A percentile compares a stretch with the other conserved stretches of the same genome.
These are phyloP conservation scores for Blastobotrys niveus DNA, from an alignment of 1,139 yeast species.

Conservation along the genomic window DNA sequence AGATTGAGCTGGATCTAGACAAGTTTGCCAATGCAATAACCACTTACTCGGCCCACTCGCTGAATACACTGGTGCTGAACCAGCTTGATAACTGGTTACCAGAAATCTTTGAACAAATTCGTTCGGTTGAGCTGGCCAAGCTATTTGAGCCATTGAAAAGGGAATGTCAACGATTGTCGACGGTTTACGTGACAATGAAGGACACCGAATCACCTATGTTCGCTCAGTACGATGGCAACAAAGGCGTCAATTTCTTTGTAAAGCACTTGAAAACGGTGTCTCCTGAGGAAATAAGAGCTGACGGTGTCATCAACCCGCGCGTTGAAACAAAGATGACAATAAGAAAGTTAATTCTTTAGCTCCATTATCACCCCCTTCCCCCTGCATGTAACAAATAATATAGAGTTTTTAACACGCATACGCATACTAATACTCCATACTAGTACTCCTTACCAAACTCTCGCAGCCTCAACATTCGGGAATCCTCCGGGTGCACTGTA, in stretches of 20 bases:
- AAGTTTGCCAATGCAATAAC: not conserved
- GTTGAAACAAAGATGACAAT: too few relatives aligned
- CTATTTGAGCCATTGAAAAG: not conserved
- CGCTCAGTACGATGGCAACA: not conserved
- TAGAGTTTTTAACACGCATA: not conserved
- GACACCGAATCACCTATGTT: not conserved
- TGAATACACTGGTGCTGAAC: not conserved
- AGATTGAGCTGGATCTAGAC: too few relatives aligned
- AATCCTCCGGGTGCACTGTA: slow-evolving; percentile 17
- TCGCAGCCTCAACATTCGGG: slow-evolving; percentile 18
- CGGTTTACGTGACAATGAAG: not conserved
- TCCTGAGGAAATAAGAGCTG: too few relatives aligned
- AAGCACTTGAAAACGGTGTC: not conserved
- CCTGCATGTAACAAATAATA: not conserved
- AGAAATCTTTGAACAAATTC: not conserved
- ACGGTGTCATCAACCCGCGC: too few relatives aligned
- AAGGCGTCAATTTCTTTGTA: not conserved
- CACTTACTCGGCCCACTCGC: not conserved
- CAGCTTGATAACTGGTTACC: not conserved
- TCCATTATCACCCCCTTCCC: not conserved
- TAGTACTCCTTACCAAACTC: slow-evolving; percentile 19
- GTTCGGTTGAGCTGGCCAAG: not conserved
- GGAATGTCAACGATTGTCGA: not conserved
- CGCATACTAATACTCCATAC: not conserved
- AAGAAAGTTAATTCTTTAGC: not conserved